Base-by-base conservation (phyloP, 2,329 filamentous ascomycete genomes). In the Fusarium sp. region DNA sequence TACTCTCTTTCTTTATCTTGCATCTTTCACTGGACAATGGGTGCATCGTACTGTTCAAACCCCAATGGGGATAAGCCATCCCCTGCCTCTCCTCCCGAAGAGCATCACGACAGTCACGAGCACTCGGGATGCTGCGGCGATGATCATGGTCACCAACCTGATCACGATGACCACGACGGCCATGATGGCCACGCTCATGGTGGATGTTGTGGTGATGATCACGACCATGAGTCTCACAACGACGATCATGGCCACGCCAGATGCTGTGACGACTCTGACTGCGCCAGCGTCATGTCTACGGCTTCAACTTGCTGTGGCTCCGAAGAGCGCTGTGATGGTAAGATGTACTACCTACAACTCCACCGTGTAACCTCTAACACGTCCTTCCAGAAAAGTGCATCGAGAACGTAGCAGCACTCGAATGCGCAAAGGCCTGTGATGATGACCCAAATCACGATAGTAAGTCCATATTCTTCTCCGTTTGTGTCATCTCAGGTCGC, bases 391-490 rank as follows among this genome's bases (percentile, higher is more conserved):
- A 74, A 37, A 69, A 74, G 0, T 74, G 71, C 1, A 74, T 74
- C 10, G 37, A 29, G 2, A 65, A 68, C 0, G 73, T 57, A 3
- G 71, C 71, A 2, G 71, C 71, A 4, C 20, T 74, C 1, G 58
- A 74, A 5, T 74, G 72, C 7, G 67, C 60, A 22, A 74, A 72
- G 7, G 60, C 65, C 0, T 74, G 72, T 5, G 40, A 69, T 1
- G 47, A 59, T 9, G 54, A 74, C 18, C 57, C 71, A 1, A 31
- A 1, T 2, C 72, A 74, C 11, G 64, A 74, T 31, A 66, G 71
- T 67, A 60, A 8, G 64, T 37, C 22, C 24, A 8, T 7, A 1
- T n/a, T 10, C 5, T 34, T 24, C 6, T 35, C 6, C 14, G 4
- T 56, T 4, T 6, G 13, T 10, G 0, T 4, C 24, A 27, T 29